These are phyloP conservation scores for Nakazawaea pomicola DNA, from an alignment of 805 yeast genomes.

Conservation along the genomic window DNA sequence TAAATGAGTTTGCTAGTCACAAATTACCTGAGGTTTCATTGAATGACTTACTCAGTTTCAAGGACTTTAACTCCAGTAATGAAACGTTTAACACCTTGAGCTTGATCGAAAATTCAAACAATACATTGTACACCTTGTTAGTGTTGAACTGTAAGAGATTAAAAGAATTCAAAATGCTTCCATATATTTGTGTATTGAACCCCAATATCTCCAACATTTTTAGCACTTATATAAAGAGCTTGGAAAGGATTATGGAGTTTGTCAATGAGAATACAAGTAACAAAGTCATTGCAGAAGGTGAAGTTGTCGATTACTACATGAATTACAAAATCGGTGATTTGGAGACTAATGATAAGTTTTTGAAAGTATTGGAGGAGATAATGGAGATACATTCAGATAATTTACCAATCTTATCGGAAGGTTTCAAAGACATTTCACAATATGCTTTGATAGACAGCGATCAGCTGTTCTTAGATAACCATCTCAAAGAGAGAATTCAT, in stretches of 20 bases:
- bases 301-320: slow-evolving; percentile 24
- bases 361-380: slow-evolving; percentile 48
- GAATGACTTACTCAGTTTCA: slow-evolving; percentile 42
- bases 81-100: slow-evolving; percentile 25
- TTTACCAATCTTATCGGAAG: slow-evolving; percentile 73
- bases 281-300: neutral
- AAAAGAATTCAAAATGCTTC: slow-evolving; percentile 64
- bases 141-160: slow-evolving; percentile 68
- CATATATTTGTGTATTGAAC: slow-evolving; percentile 80
- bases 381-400: slow-evolving; percentile 81
- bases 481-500: slow-evolving; percentile 77
- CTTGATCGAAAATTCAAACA: slow-evolving; percentile 42
- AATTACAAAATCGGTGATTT: slow-evolving; percentile 35
- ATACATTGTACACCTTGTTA: slow-evolving; percentile 52
- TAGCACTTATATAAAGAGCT: slow-evolving; percentile 65
- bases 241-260: slow-evolving; percentile 43
- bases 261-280: slow-evolving; percentile 28
- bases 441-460: slow-evolving; percentile 20
- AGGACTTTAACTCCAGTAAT: slow-evolving; percentile 25
- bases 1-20: slow-evolving; percentile 49
- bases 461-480: slow-evolving; percentile 57
- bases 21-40: slow-evolving; percentile 51
- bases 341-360: slow-evolving; percentile 51
- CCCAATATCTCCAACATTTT: slow-evolving; percentile 82
- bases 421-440: slow-evolving; percentile 57